Conservation (phyloP, 2,329 filamentous ascomycete species). For the Penicillium sp. region DNA sequence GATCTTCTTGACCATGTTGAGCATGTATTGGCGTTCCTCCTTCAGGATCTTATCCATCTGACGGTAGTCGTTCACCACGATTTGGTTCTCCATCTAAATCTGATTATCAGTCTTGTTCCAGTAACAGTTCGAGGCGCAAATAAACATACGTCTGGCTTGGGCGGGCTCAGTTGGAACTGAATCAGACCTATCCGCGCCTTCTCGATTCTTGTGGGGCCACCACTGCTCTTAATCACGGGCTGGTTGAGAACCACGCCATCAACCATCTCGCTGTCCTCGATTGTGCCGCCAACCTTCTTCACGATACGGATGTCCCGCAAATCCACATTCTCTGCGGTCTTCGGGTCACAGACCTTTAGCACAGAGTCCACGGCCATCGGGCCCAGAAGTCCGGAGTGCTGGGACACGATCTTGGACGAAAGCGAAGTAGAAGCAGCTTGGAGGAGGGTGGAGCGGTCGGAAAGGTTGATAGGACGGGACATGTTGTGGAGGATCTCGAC, state of each 20-base stretch:
- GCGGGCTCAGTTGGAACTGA: constrained; percentile 95
- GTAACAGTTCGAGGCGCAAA: neutral
- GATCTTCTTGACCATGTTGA: constrained; percentile 99
- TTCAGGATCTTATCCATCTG: constrained; percentile 99
- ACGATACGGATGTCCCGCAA: constrained; percentile 92
- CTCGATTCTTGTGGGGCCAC: constrained; percentile 84
- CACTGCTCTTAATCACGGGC: constrained; percentile 83
- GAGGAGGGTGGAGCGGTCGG: constrained; percentile 78
- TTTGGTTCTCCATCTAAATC: constrained; percentile 91
- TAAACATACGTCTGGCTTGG: constrained; percentile 76
- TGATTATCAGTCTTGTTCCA: constrained; percentile 14
- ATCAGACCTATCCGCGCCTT: constrained; percentile 96
- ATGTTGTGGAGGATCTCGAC: constrained; percentile 88
- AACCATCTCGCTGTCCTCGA: constrained; percentile 95
- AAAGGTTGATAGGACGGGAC: constrained; percentile 84
- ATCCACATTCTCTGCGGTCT: constrained; percentile 92
- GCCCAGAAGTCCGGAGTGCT: constrained; percentile 89
- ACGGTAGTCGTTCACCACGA: constrained; percentile 96
- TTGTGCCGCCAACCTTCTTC: constrained; percentile 95
- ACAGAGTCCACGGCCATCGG: constrained; percentile 97
- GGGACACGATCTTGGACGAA: constrained; percentile 96
- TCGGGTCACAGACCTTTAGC: constrained; percentile 87
- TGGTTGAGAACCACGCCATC: constrained; percentile 90
- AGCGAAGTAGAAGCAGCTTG: constrained; percentile 95
- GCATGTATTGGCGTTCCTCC: constrained; percentile 92